These are phyloP conservation scores for Hypoxylon cercidicola DNA, from an alignment of 495 filamentous ascomycete species.

Conservation along the genomic window DNA sequence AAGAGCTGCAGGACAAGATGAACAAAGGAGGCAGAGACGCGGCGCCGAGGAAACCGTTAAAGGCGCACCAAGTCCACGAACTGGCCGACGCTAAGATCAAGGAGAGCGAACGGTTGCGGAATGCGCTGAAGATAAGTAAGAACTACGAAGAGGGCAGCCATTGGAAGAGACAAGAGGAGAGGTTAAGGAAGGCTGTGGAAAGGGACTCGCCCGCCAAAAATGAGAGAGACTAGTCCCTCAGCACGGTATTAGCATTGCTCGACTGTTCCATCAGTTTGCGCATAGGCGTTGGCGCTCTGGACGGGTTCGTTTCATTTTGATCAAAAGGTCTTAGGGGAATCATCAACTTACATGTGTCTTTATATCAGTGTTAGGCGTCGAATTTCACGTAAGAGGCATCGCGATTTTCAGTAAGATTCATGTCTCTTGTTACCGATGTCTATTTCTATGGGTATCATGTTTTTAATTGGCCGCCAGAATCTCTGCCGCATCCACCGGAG, in stretches of 20 bases:
- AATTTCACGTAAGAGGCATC: not conserved
- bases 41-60: constrained; percentile 67
- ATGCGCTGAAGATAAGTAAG: constrained; percentile 86
- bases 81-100: constrained; percentile 94
- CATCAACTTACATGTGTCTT: constrained; percentile 7
- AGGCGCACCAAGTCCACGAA: constrained; percentile 95
- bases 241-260: constrained; percentile 8
- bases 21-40: constrained; percentile 46
- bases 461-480: constrained; percentile 58
- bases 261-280: not conserved
- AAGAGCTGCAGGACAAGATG: constrained; percentile 69
- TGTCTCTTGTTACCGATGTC: constrained; percentile 28
- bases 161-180: constrained; percentile 78
- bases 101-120: constrained; percentile 89
- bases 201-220: constrained; percentile 54
- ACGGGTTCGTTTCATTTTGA: constrained; percentile 3
- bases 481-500: constrained; percentile 55
- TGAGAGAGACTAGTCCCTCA: constrained; percentile 21
- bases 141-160: constrained; percentile 88
- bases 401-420: not conserved
- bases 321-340: constrained; percentile 7
- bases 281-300: constrained; percentile 28
- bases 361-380: not conserved
- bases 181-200: constrained; percentile 67
- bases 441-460: constrained; percentile 46